Conservation (phyloP, 2,329 filamentous ascomycete genomes). For the Paramyrothecium roridum region DNA sequence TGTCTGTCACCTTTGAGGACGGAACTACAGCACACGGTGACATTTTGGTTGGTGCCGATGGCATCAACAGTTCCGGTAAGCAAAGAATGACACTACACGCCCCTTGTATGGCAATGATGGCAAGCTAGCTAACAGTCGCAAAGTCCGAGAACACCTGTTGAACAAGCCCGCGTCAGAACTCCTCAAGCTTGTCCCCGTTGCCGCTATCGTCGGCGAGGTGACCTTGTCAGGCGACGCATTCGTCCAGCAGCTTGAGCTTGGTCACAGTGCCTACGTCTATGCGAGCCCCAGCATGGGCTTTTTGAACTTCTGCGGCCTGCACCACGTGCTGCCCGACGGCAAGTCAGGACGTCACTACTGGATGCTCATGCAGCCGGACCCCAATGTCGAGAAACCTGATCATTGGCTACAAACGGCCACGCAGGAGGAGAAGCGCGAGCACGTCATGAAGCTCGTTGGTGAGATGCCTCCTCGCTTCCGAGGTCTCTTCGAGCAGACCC, state of each 20-base stretch:
- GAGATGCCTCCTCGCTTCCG: conserved; percentile 7
- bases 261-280: conserved; percentile 23
- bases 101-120: conserved; percentile 1
- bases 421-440: conserved; percentile 5
- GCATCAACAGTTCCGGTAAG: conserved; percentile 31
- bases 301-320: conserved; percentile 18
- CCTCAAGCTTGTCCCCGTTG: conserved; percentile 19
- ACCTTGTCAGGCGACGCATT: conserved; percentile 20
- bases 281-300: not conserved
- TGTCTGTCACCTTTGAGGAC: conserved; percentile 41
- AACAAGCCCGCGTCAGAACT: conserved; percentile 16
- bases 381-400: conserved; percentile 20
- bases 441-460: conserved; percentile 5
- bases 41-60: conserved; percentile 46
- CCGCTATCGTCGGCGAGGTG: conserved; percentile 21
- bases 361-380: conserved; percentile 15
- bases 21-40: conserved; percentile 36
- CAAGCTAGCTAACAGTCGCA: not conserved
- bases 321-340: conserved; percentile 13
- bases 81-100: not conserved
- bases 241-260: conserved; percentile 25
- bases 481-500: conserved; percentile 20
- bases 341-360: conserved; percentile 24
- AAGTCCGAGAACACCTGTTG: conserved; percentile 26
- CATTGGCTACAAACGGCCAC: conserved; percentile 24